Evolutionary conservation across 768 basidiomycete genomes (phyloP), one percentile per base, ranked within the genome.

Genomic region (Clavaria fumosa): DNA sequence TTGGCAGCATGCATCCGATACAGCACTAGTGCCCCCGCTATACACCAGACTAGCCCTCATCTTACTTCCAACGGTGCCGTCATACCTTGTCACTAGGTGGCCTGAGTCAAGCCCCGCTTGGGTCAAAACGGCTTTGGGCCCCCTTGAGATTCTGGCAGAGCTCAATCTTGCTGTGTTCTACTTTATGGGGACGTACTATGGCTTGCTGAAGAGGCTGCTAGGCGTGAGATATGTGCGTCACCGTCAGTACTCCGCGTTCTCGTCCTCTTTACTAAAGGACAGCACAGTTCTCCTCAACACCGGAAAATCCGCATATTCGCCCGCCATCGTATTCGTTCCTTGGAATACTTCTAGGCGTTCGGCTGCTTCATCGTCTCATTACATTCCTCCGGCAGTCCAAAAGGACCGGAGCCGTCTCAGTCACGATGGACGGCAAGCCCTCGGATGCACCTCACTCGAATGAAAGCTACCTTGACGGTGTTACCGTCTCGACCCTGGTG

Each of bases 311-410:
- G 15, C 71, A 79, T 51, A 61, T 64, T 7, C 67, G 75, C 34
- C 78, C 82, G 5, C 86, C 86, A 4, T 88, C 86, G 11, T 90
- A 90, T 55, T 78, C 84, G n/a, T 54, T 90, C 14, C 66, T 90
- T 4, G 86, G 86, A 9, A 59, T 86, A 27, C 62, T 90, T 36
- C 69, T 90, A 21, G 58, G 63, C 20, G 52, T 77, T 23, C 65
- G 81, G 37, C 66, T 86, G 2, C 45, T 74, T 5, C 65, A 85
- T 53, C 73, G 81, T 5, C 58, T 83, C 4, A 37, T 72, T 23
- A 56, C 48, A 10, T 64, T 62, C 53, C 36, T 74, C 27, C 67
- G n/a, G n/a, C n/a, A n/a, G n/a, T n/a, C n/a, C n/a, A n/a, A n/a
- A n/a, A n/a, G n/a, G n/a, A n/a, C n/a, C n/a, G n/a, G n/a, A n/a